Evolutionary conservation across 1,284 basidiomycete species (phyloP).

Genomic region (Leccinum subrobustum): DNA sequence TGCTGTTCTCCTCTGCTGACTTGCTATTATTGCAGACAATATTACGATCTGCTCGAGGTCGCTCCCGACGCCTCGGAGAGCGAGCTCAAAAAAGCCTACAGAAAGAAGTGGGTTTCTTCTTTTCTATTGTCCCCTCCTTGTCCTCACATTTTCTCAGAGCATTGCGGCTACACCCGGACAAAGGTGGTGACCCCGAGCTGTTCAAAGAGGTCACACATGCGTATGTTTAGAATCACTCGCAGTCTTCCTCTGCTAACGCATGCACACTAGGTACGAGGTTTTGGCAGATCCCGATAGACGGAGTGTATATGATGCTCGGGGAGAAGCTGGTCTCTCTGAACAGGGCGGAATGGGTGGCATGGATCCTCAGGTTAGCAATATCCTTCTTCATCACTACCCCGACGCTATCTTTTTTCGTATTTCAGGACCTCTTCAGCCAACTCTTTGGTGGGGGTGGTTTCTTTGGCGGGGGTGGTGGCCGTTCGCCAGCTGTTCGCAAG

Average conservation of each 20-base stretch:
- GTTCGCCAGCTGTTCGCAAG: slow-evolving; percentile 84
- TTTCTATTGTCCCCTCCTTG: background rate
- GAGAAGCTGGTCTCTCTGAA: slow-evolving; percentile 90
- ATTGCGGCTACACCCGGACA: slow-evolving; percentile 92
- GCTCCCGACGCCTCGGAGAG: slow-evolving; percentile 73
- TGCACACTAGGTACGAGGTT: slow-evolving; percentile 77
- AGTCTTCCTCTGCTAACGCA: slow-evolving; percentile 5
- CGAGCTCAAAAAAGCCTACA: slow-evolving; percentile 93
- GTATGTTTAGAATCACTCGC: slow-evolving; percentile 55
- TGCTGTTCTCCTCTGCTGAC: slow-evolving; percentile 10
- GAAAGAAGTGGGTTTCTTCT: slow-evolving; percentile 70
- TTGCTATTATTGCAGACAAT: slow-evolving; percentile 57
- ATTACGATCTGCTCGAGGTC: slow-evolving; percentile 86
- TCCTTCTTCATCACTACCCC: background rate
- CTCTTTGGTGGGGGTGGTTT: slow-evolving; percentile 73
- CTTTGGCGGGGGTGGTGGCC: slow-evolving; percentile 55
- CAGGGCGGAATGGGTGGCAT: slow-evolving; percentile 91
- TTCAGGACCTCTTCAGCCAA: slow-evolving; percentile 94
- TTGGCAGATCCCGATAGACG: slow-evolving; percentile 90
- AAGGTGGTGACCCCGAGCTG: slow-evolving; percentile 93
- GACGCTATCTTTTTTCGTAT: slow-evolving; percentile 5
- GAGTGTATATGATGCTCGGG: slow-evolving; percentile 85
- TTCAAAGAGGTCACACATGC: slow-evolving; percentile 99
- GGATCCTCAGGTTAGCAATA: slow-evolving; percentile 78
- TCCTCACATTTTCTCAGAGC: slow-evolving; percentile 53